These are phyloP conservation scores for Aspergillus conjunctus DNA, from an alignment of 495 filamentous ascomycete species.

Conservation along the genomic window DNA sequence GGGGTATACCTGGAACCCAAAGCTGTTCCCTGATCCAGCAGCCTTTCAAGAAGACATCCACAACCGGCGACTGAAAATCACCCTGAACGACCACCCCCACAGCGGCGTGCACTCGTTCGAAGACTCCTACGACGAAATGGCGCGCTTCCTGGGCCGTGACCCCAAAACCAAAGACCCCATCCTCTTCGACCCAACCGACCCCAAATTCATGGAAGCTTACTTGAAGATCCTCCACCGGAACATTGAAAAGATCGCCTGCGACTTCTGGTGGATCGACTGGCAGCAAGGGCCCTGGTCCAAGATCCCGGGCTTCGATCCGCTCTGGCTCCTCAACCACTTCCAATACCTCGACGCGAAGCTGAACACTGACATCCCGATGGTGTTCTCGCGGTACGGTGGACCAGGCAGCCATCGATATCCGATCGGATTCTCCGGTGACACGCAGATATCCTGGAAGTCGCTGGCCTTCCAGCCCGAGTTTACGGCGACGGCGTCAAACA, in stretches of 20 bases:
- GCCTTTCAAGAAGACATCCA: conserved; percentile 49
- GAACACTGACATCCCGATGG: conserved; percentile 28
- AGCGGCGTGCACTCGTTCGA: conserved; percentile 56
- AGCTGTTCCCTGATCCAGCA: conserved; percentile 55
- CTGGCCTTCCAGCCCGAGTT: conserved; percentile 64
- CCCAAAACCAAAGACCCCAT: conserved; percentile 48
- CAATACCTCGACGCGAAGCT: conserved; percentile 54
- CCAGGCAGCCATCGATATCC: conserved; percentile 62
- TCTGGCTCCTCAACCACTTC: conserved; percentile 66
- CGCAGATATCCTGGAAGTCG: conserved; percentile 55
- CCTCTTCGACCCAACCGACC: conserved; percentile 54
- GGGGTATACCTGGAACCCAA: conserved; percentile 61
- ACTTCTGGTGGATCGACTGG: conserved; percentile 69
- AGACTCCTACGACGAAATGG: conserved; percentile 55
- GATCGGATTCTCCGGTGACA: conserved; percentile 63
- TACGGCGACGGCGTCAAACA: conserved; percentile 63
- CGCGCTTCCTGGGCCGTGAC: conserved; percentile 47
- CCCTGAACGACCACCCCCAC: conserved; percentile 60
- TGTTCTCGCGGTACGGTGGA: conserved; percentile 60
- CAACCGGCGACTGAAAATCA: conserved; percentile 43
- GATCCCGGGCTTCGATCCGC: conserved; percentile 58
- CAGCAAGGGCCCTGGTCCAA: conserved; percentile 56
- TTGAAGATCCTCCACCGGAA: conserved; percentile 55
- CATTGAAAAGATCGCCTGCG: conserved; percentile 52
- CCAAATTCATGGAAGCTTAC: conserved; percentile 57